Evolutionary conservation across 2,329 filamentous ascomycete genomes (phyloP), one percentile per base, ranked within the genome.

Genomic region (Xylaria sp.): DNA sequence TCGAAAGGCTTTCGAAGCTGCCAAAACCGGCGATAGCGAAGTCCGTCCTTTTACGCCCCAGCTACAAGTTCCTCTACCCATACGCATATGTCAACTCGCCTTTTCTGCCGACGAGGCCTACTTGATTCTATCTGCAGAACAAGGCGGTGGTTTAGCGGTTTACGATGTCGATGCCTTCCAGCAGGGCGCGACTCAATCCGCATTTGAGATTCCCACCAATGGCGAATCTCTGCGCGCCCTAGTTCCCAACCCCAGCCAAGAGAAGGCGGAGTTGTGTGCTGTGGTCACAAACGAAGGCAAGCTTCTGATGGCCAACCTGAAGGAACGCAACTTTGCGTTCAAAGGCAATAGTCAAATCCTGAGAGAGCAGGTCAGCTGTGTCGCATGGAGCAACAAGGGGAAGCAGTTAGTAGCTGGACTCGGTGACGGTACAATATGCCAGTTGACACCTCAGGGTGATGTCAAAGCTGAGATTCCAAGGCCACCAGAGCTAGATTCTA

Each of bases 321-420:
- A 91, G 73, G 86, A 90, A 42, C 85, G 86, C 55, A 84, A 81
- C 45, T 84, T 93, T 50, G 77, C 86, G 9, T 81, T 82, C 38
- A 87, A 87, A 1, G 73, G 84, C 22, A 88, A 88, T 70, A 92
- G 92, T 38, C 85, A 81, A 69, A 82, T 74, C 0, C 82, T 97
- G 69, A 92, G 90, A 74, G 83, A 86, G 31, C 90, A 91, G 54
- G 94, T 97, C 31, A 94, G 90, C 76, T 96, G 92, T 74, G 86
- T 93, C 5, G 90, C 92, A 63, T 99, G 96, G 96, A 99, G 96
- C 78, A 91, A 89, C 67, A 93, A 90, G 77, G 96, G 96, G 53
- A 99, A 97, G 78, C 95, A 98, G 77, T 83, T 99, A 49, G 90
- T 97, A 50, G 94, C 93, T 71, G 96, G 96, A 17, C 83, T 96